Conservation (phyloP, 2,329 filamentous ascomycete species). For the Pezicula radicicola region DNA sequence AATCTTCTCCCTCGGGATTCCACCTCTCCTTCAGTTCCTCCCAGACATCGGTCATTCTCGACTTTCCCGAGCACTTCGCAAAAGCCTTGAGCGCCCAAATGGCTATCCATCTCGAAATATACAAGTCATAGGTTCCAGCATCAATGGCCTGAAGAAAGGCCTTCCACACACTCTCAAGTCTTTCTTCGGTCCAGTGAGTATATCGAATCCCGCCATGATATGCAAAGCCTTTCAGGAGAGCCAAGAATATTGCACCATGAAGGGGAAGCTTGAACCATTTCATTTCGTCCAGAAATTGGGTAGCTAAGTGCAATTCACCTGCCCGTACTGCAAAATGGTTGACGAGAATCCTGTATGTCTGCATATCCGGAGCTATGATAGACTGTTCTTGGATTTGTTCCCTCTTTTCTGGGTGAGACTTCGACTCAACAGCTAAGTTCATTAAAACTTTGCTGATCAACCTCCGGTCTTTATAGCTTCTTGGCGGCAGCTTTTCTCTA, state of each 20-base stretch:
- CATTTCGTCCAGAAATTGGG: conserved; percentile 79
- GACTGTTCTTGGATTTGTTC: conserved; percentile 56
- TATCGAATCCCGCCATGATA: conserved; percentile 64
- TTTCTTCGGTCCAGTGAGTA: conserved; percentile 68
- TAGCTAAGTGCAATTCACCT: conserved; percentile 71
- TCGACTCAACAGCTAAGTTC: conserved; percentile 54
- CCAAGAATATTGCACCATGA: conserved; percentile 74
- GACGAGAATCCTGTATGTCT: conserved; percentile 78
- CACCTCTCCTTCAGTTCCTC: conserved; percentile 27
- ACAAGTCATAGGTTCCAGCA: conserved; percentile 38
- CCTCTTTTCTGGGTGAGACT: conserved; percentile 52
- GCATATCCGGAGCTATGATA: conserved; percentile 68
- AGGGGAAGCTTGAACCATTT: conserved; percentile 62
- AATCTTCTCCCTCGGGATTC: conserved; percentile 24
- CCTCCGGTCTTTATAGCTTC: conserved; percentile 29
- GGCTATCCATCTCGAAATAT: conserved; percentile 58
- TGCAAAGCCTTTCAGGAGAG: conserved; percentile 80
- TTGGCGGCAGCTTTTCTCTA: conserved; percentile 26
- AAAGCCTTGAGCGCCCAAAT: conserved; percentile 63
- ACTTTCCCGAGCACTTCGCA: conserved; percentile 37
- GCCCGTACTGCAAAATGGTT: conserved; percentile 66
- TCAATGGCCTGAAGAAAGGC: conserved; percentile 59
- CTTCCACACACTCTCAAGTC: conserved; percentile 66
- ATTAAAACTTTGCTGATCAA: conserved; percentile 51
- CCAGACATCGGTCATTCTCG: conserved; percentile 24